Evolutionary conservation across 805 yeast species (phyloP).

Genomic region (Starmerella etchellsii): DNA sequence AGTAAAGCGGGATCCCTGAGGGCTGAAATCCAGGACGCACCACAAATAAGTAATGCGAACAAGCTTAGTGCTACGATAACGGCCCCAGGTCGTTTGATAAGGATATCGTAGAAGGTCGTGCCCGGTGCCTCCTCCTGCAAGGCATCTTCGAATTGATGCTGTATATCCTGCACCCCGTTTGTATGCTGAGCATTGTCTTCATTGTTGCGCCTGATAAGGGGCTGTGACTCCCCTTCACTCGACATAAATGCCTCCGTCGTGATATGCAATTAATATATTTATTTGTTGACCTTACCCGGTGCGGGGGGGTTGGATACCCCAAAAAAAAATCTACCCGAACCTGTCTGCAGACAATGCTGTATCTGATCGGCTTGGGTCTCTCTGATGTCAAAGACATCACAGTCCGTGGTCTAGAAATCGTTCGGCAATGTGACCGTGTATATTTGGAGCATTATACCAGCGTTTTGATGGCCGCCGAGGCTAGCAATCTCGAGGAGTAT

Average conservation of each 20-base stretch:
- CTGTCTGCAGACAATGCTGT: slow-evolving; percentile 57
- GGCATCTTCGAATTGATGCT: slow-evolving; percentile 14
- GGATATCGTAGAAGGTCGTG: slow-evolving; percentile 7
- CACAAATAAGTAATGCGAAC: slow-evolving; percentile 8
- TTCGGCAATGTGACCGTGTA: slow-evolving; percentile 74
- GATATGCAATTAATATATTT: no score
- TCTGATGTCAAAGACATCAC: slow-evolving; percentile 85
- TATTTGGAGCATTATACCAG: slow-evolving; percentile 93
- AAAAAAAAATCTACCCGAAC: no score
- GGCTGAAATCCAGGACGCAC: slow-evolving; percentile 1
- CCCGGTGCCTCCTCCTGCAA: slow-evolving; percentile 14
- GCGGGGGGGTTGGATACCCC: no score
- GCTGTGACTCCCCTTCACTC: no score
- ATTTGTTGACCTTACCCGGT: no score
- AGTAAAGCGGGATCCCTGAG: slow-evolving; percentile 2
- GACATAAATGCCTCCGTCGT: no score
- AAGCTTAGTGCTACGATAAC: slow-evolving; percentile 11
- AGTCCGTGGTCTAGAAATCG: slow-evolving; percentile 81
- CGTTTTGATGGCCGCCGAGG: slow-evolving; percentile 83
- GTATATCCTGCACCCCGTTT: not conserved
- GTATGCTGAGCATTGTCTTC: not conserved
- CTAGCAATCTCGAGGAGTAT: slow-evolving; percentile 58
- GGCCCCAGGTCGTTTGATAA: slow-evolving; percentile 15
- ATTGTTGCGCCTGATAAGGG: no score
- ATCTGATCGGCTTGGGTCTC: slow-evolving; percentile 81